Evolutionary conservation across 2,329 filamentous ascomycete genomes (phyloP), one percentile per base, ranked within the genome.

Genomic region (Amesomyces nigricolor): DNA sequence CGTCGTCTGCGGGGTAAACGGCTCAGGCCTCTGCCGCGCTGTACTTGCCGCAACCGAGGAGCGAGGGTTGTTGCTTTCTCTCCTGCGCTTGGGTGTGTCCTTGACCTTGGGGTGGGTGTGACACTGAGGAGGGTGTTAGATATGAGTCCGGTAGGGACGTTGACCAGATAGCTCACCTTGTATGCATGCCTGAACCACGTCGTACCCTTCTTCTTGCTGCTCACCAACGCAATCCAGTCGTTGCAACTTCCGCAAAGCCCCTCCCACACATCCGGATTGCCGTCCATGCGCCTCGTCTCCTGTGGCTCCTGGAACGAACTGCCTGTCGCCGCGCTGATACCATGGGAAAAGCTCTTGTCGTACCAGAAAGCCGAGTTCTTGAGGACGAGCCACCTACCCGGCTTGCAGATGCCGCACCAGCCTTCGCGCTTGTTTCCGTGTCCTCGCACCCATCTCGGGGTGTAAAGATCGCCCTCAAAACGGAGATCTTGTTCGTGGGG

Each of bases 321-420:
- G 22, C 89, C 89, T 0, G 89, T 92, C 4, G 87, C 86, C 29
- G 88, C 89, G 66, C 87, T 90, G 68, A 95, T 89, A 48, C 89
- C 89, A 66, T 95, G 90, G 2, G 87, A 89, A 69, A 94, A 95
- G 55, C 86, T 89, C 76, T 94, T 92, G 74, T 95, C 89, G 70
- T 95, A 95, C 89, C 90, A 95, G 70, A 89, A 95, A 6, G 89
- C 89, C 53, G 87, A 91, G 72, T 95, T 94, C 75, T 94, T 95
- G 57, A 95, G 76, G 14, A 91, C 88, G 52, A 92, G 80, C 90
- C 90, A 95, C 48, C 88, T 79, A 2, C 88, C 88, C 2, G 88
- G 87, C 69, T 91, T 91, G 75, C 89, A 95, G 63, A 92, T 88
- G 19, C 89, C 88, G 65, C 89, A 95, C 89, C 89, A 95, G 3